These are phyloP conservation scores for Alnus rubra DNA, from an alignment of 306 rosid species.

Conservation along the genomic window DNA sequence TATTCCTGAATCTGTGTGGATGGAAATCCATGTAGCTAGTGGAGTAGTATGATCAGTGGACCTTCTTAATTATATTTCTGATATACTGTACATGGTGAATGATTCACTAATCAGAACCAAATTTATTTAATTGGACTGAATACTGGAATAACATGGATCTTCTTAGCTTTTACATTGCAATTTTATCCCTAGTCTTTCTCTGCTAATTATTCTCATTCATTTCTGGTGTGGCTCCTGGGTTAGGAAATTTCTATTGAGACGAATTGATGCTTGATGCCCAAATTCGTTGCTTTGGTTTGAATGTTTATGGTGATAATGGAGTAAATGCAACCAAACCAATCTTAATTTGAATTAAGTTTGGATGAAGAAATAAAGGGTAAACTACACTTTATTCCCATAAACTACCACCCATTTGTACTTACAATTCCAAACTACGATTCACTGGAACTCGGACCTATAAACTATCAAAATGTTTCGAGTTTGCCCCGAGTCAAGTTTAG, in stretches of 20 bases:
- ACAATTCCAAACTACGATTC: too few relatives aligned
- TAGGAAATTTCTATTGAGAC: constrained; percentile 3
- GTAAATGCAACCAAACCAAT: background rate
- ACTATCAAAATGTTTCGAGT: too few relatives aligned
- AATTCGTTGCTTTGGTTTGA: background rate
- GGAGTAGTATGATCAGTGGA: background rate
- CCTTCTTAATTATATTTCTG: background rate
- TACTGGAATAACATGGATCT: background rate
- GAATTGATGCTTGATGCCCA: background rate
- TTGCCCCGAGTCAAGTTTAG: too few relatives aligned
- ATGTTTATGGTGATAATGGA: background rate
- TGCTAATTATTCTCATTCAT: background rate
- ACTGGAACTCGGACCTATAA: too few relatives aligned
- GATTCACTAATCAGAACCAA: background rate
- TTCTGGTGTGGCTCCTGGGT: background rate
- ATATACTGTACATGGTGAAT: background rate
- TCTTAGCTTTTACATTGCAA: background rate
- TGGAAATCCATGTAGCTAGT: background rate
- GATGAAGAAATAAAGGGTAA: background rate
- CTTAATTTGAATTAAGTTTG: background rate
- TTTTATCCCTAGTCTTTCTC: background rate
- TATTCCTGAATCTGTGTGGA: background rate
- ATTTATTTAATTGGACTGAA: background rate
- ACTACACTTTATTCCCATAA: too few relatives aligned
- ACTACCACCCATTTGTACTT: too few relatives aligned